Evolutionary conservation across 164 flowering plant species (phyloP).

Genomic region (Malania oleifera): DNA sequence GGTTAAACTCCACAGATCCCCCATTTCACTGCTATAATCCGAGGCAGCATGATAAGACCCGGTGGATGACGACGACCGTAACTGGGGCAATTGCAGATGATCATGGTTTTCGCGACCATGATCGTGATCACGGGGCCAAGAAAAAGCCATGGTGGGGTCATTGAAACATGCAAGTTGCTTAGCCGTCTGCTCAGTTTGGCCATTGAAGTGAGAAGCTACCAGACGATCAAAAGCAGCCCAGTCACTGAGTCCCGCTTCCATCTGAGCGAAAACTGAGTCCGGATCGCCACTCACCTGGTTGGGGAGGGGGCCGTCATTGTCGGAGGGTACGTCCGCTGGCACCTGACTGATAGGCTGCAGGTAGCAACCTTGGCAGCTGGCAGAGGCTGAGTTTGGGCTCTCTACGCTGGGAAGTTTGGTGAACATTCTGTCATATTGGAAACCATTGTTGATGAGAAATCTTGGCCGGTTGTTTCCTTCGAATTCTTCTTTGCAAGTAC

Average conservation of each 20-base stretch:
- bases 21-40: not conserved
- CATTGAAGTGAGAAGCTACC: slow-evolving; percentile 17
- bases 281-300: not conserved
- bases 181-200: not conserved
- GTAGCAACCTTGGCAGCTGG: no score
- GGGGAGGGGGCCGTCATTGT: not conserved
- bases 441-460: not conserved
- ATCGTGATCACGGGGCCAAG: slow-evolving; percentile 2
- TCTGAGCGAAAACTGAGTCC: not conserved
- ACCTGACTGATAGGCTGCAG: not conserved
- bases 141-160: slow-evolving; percentile 4
- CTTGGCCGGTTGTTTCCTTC: not conserved
- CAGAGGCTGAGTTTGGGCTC: no score
- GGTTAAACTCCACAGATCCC: slow-evolving; percentile 14
- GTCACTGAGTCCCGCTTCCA: not conserved
- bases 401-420: no score
- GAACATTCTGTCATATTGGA: no score
- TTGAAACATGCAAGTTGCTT: not conserved
- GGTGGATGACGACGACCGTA: not conserved
- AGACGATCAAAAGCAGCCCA: slow-evolving; percentile 16
- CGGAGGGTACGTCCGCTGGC: not conserved
- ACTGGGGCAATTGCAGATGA: slow-evolving; percentile 5
- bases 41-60: not conserved
- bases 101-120: no score
- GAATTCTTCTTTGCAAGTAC: not conserved